A percentile compares a stretch with the other conserved stretches of the same genome.
Conservation (phyloP, 2,329 filamentous ascomycete species). For the Colletotrichum magnum region DNA sequence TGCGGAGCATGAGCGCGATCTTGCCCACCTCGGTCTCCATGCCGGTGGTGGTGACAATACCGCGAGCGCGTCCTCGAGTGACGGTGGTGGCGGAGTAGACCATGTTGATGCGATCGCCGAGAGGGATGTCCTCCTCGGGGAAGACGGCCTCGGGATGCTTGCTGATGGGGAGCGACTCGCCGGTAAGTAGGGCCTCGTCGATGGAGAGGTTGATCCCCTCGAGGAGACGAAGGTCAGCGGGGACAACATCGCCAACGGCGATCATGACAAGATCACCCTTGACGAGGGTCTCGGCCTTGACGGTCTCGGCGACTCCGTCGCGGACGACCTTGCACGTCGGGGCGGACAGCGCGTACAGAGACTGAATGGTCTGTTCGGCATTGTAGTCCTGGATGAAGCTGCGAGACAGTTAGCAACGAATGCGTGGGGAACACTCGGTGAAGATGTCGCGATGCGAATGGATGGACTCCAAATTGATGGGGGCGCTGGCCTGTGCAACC, state of each 20-base stretch:
- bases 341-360: constrained; percentile 70
- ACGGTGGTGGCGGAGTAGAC: constrained; percentile 81
- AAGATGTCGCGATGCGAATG: constrained; percentile 34
- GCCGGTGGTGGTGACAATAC: constrained; percentile 78
- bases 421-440: neutral
- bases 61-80: constrained; percentile 77
- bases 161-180: constrained; percentile 79
- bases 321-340: constrained; percentile 73
- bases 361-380: constrained; percentile 74
- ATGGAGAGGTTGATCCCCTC: constrained; percentile 81
- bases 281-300: constrained; percentile 72
- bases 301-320: constrained; percentile 63
- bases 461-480: neutral
- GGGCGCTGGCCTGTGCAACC: neutral
- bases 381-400: constrained; percentile 73
- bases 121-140: constrained; percentile 67
- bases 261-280: constrained; percentile 76
- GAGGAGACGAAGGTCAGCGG: constrained; percentile 76
- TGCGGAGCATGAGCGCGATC: constrained; percentile 79
- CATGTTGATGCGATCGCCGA: constrained; percentile 80
- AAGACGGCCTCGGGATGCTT: constrained; percentile 73
- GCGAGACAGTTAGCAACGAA: constrained; percentile 46
- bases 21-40: constrained; percentile 83
- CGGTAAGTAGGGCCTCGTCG: constrained; percentile 82
- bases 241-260: constrained; percentile 77